Conservation (phyloP, 345 rosid species). For the Pistacia atlantica region DNA sequence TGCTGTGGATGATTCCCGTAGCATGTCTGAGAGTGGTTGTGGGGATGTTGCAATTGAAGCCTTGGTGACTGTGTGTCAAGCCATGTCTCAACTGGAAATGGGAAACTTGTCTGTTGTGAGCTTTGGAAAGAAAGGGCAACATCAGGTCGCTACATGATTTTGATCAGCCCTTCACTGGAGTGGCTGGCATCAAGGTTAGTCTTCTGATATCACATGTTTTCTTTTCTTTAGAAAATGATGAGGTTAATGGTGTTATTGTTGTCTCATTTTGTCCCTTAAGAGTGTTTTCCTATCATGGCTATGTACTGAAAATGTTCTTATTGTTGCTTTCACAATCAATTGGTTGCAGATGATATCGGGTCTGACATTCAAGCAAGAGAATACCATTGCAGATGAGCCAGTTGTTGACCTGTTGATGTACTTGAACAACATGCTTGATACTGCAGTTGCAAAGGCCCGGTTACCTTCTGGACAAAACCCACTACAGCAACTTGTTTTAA, state of each 20-base stretch:
- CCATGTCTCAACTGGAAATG: constrained; percentile 93
- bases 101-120: constrained; percentile 92
- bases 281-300: not conserved
- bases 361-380: constrained; percentile 88
- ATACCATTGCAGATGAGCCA: constrained; percentile 76
- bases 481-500: constrained; percentile 89
- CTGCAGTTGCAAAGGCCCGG: constrained; percentile 62
- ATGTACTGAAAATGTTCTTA: not conserved
- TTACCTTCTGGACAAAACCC: constrained; percentile 96
- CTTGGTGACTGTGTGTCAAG: constrained; percentile 87
- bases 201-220: constrained; percentile 7
- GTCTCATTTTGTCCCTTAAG: not conserved
- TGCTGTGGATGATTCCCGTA: constrained; percentile 91
- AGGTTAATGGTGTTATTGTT: too few species aligned
- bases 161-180: constrained; percentile 78
- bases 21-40: constrained; percentile 91
- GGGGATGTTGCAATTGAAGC: constrained; percentile 90
- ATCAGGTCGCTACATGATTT: constrained; percentile 84
- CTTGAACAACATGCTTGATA: constrained; percentile 70
- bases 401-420: constrained; percentile 73
- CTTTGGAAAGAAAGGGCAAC: constrained; percentile 84
- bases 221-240: too few species aligned
- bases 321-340: not conserved
- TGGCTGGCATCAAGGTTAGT: constrained; percentile 83
- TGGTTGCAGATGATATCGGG: constrained; percentile 75